Base-by-base conservation (phyloP, 441 rosid genomes). In the Pelargonium myrrhifolium region DNA sequence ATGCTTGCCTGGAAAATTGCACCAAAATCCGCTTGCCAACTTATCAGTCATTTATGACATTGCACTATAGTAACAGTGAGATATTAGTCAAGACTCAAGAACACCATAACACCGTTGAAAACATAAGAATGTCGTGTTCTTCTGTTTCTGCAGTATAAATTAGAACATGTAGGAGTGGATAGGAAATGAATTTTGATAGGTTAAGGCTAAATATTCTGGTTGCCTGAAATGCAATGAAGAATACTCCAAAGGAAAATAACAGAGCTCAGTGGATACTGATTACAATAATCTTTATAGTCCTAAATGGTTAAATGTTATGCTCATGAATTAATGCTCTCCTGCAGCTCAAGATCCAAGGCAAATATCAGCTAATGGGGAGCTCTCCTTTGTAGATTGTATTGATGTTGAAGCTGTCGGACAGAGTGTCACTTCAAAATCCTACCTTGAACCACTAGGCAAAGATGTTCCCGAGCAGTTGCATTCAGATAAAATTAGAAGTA, bases 321-420 rank as follows among this genome's bases (percentile, higher is more conserved):
- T 69, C 15, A 11, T 68, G 62, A 74, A 17, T 62, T 62, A 35
- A 37, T 60, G 43, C 65, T 64, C 70, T 64, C 51, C 62, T 65
- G 76, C 78, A 78, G 81, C 45, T 66, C 71, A 73, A 74, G 58
- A 68, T 51, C 55, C 65, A 60, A 42, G 12, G n/a, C 66, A 75
- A 68, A 12, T 62, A 72, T 68, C 55, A 39, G 64, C 68, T 45
- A 67, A 69, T 21, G 31, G 26, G 51, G 67, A 60, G 26, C 39
- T 43, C 72, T 64, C 75, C 58, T 70, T 35, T 1, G 24, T 58
- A 69, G 59, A 67, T 61, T 62, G 68, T 63, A 47, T 9, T 65
- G 62, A 65, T 40, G 42, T 67, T 68, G 21, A 45, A 22, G 65
- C 61, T 59, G 62, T 40, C 51, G 70, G 62, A 62, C 51, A 66